Evolutionary conservation across 2,329 filamentous ascomycete species (phyloP), one percentile per base, ranked within the genome.

Genomic region (Emmonsiellopsis sp.): DNA sequence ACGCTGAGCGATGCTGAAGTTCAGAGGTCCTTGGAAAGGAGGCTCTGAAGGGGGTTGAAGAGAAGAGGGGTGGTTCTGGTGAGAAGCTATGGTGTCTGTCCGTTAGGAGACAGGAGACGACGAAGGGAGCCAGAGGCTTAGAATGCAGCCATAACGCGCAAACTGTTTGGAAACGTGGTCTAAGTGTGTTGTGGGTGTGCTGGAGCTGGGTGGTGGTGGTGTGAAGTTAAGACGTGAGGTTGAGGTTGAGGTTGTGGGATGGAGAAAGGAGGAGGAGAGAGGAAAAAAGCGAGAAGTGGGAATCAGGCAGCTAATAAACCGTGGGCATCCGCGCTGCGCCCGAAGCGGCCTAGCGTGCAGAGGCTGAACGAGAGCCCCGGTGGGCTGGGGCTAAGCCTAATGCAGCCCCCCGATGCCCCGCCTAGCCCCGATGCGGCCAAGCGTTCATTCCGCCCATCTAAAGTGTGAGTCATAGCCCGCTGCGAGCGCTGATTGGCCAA

Each of bases 21-120:
- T 73, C 72, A 74, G 70, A 74, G 71, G 60, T 68, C 67, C 71
- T 67, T 61, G 57, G 57, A 63, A 54, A 70, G 70, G 68, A 72
- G 66, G 63, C 70, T 73, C 71, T 73, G 71, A 69, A 63, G 62
- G 54, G 54, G 53, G 52, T 54, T 56, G 55, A 62, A 65, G 66
- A 62, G 58, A 64, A 61, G 62, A 52, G 45, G 34, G 44, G 11
- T 45, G n/a, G 10, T 36, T 34, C 61, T 62, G 58, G 56, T 56
- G 60, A 55, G 68, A 62, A 69, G 64, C 61, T 67, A 74, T 73
- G 53, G 57, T 74, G 71, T 68, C 70, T 66, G 65, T 65, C 64
- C 67, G 65, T 54, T 53, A 55, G 59, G 65, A 69, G 67, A 70
- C 66, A 64, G 62, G 61, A 49, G 57, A 53, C 60, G 53, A 52